These are phyloP conservation scores for Suhomyces sp. DNA, from an alignment of 805 yeast genomes.

Conservation along the genomic window DNA sequence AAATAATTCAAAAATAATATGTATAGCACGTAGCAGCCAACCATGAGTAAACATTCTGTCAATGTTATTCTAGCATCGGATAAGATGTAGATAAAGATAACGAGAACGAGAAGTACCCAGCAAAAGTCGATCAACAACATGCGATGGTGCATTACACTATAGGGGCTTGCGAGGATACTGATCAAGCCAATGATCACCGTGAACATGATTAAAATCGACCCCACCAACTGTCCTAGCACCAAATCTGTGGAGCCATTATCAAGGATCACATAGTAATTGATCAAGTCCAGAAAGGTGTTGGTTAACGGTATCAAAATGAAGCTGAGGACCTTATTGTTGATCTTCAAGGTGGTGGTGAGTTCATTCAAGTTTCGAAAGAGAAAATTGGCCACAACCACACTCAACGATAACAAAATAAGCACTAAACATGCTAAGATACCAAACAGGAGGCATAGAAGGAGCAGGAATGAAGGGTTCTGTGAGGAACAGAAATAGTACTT, in stretches of 20 bases:
- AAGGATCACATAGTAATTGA: conserved; percentile 34
- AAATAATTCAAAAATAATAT: conserved; percentile 21
- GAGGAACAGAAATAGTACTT: conserved; percentile 28
- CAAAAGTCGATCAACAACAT: conserved; percentile 25
- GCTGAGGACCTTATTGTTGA: conserved; percentile 31
- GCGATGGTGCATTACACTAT: conserved; percentile 18
- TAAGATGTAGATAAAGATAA: conserved; percentile 27
- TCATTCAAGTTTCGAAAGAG: conserved; percentile 31
- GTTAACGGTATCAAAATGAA: conserved; percentile 36
- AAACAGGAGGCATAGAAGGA: conserved; percentile 12
- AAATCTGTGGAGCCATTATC: conserved; percentile 29
- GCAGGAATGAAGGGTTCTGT: conserved; percentile 13
- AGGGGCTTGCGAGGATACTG: conserved; percentile 21
- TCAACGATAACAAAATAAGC: conserved; percentile 23
- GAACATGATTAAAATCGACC: conserved; percentile 33
- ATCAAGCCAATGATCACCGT: conserved; percentile 37
- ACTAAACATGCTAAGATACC: conserved; percentile 12
- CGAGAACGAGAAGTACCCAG: conserved; percentile 28
- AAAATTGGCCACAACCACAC: conserved; percentile 36
- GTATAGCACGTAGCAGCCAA: conserved; percentile 22
- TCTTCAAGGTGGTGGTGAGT: conserved; percentile 21
- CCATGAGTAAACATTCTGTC: conserved; percentile 29
- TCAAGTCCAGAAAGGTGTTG: conserved; percentile 38
- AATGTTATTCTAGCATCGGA: conserved; percentile 36
- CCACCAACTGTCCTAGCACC: conserved; percentile 39